Evolutionary conservation across 2,329 filamentous ascomycete species (phyloP).

Genomic region (Fusarium agapanthi): DNA sequence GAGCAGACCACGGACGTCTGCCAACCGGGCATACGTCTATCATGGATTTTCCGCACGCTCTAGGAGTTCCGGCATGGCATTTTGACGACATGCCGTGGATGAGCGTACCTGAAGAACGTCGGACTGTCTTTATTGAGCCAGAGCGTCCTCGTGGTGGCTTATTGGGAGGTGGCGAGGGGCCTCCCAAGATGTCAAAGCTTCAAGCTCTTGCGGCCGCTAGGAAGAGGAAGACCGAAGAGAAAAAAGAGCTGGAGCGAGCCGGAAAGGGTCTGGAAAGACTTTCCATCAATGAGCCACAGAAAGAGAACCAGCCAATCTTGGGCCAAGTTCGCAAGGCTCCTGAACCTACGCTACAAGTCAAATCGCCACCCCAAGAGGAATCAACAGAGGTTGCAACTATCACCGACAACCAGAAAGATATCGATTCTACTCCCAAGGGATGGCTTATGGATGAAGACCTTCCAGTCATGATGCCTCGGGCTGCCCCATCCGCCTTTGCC

Average conservation of each 20-base stretch:
- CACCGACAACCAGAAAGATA: background rate
- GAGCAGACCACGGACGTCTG: slow-evolving; percentile 45
- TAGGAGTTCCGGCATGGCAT: slow-evolving; percentile 59
- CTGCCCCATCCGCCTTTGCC: slow-evolving; percentile 65
- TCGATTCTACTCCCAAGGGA: background rate
- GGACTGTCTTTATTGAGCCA: slow-evolving; percentile 70
- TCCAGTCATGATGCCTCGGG: slow-evolving; percentile 8
- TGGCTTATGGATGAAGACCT: background rate
- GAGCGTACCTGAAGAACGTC: slow-evolving; percentile 71
- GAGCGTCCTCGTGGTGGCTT: slow-evolving; percentile 69
- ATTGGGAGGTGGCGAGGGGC: slow-evolving; percentile 74
- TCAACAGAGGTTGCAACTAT: background rate
- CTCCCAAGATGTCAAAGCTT: slow-evolving; percentile 85
- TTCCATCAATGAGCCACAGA: slow-evolving; percentile 43
- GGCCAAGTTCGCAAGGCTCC: slow-evolving; percentile 36
- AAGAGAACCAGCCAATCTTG: slow-evolving; percentile 41
- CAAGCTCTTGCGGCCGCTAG: slow-evolving; percentile 88
- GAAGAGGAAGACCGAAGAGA: slow-evolving; percentile 81
- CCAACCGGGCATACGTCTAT: slow-evolving; percentile 16
- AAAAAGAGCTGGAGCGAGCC: slow-evolving; percentile 48
- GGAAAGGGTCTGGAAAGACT: slow-evolving; percentile 45
- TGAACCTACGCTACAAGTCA: background rate
- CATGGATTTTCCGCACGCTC: slow-evolving; percentile 29
- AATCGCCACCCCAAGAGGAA: background rate
- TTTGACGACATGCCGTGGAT: slow-evolving; percentile 91